Base-by-base conservation (phyloP, 2,329 filamentous ascomycete species). In the Hymenoscyphus linearis region DNA sequence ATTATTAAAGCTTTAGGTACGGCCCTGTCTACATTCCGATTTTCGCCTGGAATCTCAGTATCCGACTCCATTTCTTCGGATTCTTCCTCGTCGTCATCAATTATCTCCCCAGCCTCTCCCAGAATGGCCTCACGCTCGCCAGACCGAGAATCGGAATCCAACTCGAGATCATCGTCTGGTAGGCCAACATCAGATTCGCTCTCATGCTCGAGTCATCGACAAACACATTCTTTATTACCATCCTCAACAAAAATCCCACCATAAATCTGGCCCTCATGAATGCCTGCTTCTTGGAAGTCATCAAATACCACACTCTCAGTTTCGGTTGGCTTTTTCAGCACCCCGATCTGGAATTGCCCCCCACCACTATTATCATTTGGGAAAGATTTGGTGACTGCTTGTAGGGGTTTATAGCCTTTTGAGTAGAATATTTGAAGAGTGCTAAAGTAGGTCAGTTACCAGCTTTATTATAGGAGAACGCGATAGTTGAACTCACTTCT, bases 281-380 rank as follows among this genome's bases (percentile, higher is more conserved):
- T 77, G 37, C 73, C 75, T 9, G 73, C 66, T 64, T 76, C 74
- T 70, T 84, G 81, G 65, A 74, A 76, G 5, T 79, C 81, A 57
- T 76, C 71, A 68, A 76, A 78, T 44, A 76, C 76, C 47, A 82
- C 76, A 65, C 82, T 79, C 67, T 55, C 79, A 35, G 65, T 64
- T 22, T 67, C 64, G 3, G 62, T 68, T 9, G 80, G 78, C 77
- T 85, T 86, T 77, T 86, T 87, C 62, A 86, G 74, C 1, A 86
- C 71, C 52, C 85, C 85, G 57, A 86, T 79, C 69, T 87, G 84
- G 72, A 79, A 85, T 70, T 86, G 82, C 22, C 84, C 84, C 57
- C 79, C 77, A 12, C 84, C 83, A 58, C 77, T 77, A 61, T 84
- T 76, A 65, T 85, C 77, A 67, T 83, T 82, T 53, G 72, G 44